A percentile compares a stretch with the other conserved stretches of the same genome.
phyloP scores from a whole-genome alignment of 805 yeast species.

The Metschnikowia lochheadii region DNA sequence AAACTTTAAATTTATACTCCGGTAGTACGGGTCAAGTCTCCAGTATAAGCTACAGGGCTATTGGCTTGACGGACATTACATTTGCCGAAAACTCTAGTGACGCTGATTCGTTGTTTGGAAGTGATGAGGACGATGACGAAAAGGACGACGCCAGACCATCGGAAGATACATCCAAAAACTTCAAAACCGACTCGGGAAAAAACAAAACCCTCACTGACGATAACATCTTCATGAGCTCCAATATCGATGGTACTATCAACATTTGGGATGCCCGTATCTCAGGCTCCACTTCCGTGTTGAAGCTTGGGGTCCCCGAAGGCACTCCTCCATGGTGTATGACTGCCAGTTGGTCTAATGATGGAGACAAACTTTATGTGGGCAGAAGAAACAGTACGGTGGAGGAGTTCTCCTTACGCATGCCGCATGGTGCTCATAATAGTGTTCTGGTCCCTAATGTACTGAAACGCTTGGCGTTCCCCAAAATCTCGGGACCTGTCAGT shows the following conservation, averaged over 20 bases:
- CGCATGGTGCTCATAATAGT: constrained; percentile 28
- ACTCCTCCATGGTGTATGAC: constrained; percentile 95
- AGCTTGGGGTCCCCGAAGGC: constrained; percentile 52
- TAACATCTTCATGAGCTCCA: constrained; percentile 67
- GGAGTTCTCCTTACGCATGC: constrained; percentile 62
- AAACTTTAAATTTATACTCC: constrained; percentile 41
- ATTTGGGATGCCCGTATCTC: constrained; percentile 73
- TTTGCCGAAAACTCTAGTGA: constrained; percentile 29
- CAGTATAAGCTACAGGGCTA: constrained; percentile 66
- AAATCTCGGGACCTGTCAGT: constrained; percentile 87
- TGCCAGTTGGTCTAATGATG: constrained; percentile 83
- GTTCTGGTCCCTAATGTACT: constrained; percentile 44
- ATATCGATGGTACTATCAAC: constrained; percentile 75
- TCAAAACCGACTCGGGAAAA: constrained; percentile 13
- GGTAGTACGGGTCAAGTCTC: constrained; percentile 78
- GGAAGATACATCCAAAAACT: constrained; percentile 6
- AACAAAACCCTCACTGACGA: constrained; percentile 32
- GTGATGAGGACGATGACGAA: constrained; percentile 32
- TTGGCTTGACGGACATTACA: constrained; percentile 43
- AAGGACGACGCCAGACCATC: constrained; percentile 3
- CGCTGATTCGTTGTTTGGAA: constrained; percentile 47
- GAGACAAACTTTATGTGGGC: constrained; percentile 76
- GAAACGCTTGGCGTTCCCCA: constrained; percentile 68
- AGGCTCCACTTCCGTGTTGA: constrained; percentile 37
- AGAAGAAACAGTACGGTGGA: constrained; percentile 87